Evolutionary conservation across 257 asterid genomes (phyloP).

Genomic region (Scutellaria barbata): DNA sequence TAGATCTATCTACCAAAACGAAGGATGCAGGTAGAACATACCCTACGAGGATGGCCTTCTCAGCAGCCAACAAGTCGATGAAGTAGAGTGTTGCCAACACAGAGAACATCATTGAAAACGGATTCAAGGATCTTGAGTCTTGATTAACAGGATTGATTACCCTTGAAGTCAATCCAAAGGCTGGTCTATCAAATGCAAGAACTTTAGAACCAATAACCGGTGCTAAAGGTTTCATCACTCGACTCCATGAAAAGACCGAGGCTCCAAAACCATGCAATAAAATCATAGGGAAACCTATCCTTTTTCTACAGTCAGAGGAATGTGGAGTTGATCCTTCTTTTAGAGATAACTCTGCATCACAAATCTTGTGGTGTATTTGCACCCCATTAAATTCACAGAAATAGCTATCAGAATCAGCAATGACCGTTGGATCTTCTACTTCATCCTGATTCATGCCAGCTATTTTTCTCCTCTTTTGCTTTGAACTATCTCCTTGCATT

Average conservation of each 20-base stretch:
- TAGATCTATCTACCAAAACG: background rate
- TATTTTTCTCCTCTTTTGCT: slow-evolving; percentile 34
- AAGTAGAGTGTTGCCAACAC: slow-evolving; percentile 76
- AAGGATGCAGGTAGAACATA: slow-evolving; percentile 42
- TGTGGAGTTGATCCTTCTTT: slow-evolving; percentile 41
- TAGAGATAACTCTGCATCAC: slow-evolving; percentile 47
- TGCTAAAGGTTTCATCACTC: slow-evolving; percentile 78
- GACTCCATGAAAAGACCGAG: slow-evolving; percentile 84
- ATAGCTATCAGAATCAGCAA: slow-evolving; percentile 88
- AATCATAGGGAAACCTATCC: slow-evolving; percentile 66
- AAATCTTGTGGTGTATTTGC: slow-evolving; percentile 82
- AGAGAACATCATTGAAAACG: slow-evolving; percentile 76
- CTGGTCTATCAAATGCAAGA: slow-evolving; percentile 97
- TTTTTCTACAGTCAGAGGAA: slow-evolving; percentile 37
- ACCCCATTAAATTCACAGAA: slow-evolving; percentile 91
- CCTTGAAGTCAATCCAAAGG: slow-evolving; percentile 92
- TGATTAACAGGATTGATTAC: slow-evolving; percentile 38
- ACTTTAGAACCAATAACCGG: slow-evolving; percentile 62
- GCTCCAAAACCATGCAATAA: slow-evolving; percentile 97
- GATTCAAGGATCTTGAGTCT: slow-evolving; percentile 67
- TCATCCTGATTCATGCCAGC: slow-evolving; percentile 79
- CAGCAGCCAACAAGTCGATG: slow-evolving; percentile 71
- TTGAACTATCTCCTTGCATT: slow-evolving; percentile 46
- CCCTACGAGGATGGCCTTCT: slow-evolving; percentile 91
- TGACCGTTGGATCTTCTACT: slow-evolving; percentile 61